Conservation (phyloP, 1,284 basidiomycete genomes). For the Leccinum fuscescens region DNA sequence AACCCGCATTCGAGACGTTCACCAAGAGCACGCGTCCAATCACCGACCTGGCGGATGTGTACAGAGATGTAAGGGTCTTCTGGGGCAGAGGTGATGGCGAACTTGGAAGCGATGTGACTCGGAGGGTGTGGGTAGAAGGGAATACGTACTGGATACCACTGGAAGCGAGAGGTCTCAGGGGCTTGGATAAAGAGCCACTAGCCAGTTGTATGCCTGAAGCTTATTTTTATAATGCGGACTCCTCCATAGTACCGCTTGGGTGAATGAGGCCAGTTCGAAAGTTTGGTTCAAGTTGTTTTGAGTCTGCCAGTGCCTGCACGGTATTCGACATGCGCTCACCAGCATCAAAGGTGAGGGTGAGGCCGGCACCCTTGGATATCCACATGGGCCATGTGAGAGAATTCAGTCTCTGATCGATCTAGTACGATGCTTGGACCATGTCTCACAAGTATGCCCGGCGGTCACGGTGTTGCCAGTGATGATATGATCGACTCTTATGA, state of each 20-base stretch:
- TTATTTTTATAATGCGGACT: constrained; percentile 82
- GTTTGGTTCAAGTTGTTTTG: constrained; percentile 51
- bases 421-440: no score
- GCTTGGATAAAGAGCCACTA: constrained; percentile 91
- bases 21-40: constrained; percentile 80
- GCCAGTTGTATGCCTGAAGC: constrained; percentile 85
- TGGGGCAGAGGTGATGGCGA: constrained; percentile 90
- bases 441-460: no score
- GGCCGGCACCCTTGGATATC: constrained; percentile 67
- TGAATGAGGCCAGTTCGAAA: constrained; percentile 79
- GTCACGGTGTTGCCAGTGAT: no score
- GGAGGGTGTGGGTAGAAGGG: no score
- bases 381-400: constrained; percentile 59
- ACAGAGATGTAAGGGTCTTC: constrained; percentile 38
- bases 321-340: constrained; percentile 41
- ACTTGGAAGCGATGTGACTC: constrained; percentile 42
- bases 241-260: constrained; percentile 83
- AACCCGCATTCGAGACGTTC: constrained; percentile 81
- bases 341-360: constrained; percentile 81
- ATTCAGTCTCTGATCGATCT: no score
- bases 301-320: constrained; percentile 50
- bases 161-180: constrained; percentile 76
- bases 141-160: constrained; percentile 83
- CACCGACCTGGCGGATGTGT: constrained; percentile 89
- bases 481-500: not conserved